Conservation (phyloP, 2,329 filamentous ascomycete species). For the Fusarium sp. region DNA sequence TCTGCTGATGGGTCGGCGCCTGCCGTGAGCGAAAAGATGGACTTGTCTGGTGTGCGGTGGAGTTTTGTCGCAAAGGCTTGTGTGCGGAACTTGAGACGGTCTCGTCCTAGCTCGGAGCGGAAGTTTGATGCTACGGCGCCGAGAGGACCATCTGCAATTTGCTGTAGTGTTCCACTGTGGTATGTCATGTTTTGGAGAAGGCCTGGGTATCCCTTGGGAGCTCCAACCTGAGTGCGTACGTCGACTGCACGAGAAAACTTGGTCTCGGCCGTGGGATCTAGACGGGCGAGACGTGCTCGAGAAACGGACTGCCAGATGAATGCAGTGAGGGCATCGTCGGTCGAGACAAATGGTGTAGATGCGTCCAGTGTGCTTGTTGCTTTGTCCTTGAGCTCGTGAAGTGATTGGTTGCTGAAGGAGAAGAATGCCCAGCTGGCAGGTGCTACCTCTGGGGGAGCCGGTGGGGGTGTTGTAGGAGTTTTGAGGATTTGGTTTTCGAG, state of each 20-base stretch:
- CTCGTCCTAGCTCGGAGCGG: conserved; percentile 52
- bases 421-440: conserved; percentile 59
- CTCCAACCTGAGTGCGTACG: conserved; percentile 54
- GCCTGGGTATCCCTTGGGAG: conserved; percentile 60
- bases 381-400: conserved; percentile 54
- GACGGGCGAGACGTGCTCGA: conserved; percentile 53
- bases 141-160: conserved; percentile 46
- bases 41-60: conserved; percentile 49
- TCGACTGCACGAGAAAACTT: conserved; percentile 62
- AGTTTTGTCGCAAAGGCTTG: conserved; percentile 57
- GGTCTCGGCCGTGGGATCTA: conserved; percentile 39
- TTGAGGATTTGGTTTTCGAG: conserved; percentile 50
- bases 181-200: conserved; percentile 61
- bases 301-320: conserved; percentile 62
- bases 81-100: conserved; percentile 50
- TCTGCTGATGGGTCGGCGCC: conserved; percentile 53
- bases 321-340: conserved; percentile 64
- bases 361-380: conserved; percentile 44
- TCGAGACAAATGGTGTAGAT: conserved; percentile 56
- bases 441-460: conserved; percentile 25
- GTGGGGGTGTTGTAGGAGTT: conserved; percentile 31
- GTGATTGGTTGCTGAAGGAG: conserved; percentile 52
- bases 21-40: conserved; percentile 48
- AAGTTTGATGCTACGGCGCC: conserved; percentile 53
- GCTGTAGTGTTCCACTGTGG: conserved; percentile 45